These are phyloP conservation scores for Fusarium guadeloupense DNA, from an alignment of 2,329 filamentous ascomycete species.

Conservation along the genomic window DNA sequence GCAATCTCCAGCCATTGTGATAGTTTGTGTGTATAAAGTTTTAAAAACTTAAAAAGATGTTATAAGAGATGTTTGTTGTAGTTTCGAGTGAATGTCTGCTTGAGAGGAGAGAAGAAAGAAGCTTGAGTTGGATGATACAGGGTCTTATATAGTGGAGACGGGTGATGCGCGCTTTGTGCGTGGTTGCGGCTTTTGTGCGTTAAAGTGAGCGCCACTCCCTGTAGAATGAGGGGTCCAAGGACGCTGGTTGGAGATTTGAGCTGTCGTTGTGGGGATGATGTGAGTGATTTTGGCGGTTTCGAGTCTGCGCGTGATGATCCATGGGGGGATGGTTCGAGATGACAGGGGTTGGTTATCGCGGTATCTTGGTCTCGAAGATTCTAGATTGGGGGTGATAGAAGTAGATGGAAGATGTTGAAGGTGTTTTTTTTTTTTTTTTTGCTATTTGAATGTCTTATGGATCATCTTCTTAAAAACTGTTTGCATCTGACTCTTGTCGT, in stretches of 20 bases:
- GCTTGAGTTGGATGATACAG: constrained; percentile 18
- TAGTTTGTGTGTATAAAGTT: constrained; percentile 27
- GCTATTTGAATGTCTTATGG: too few relatives aligned
- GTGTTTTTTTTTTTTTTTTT: too few relatives aligned
- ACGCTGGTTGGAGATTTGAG: constrained; percentile 29
- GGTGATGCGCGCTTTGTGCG: constrained; percentile 30
- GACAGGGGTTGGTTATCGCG: constrained; percentile 16
- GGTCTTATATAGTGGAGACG: constrained; percentile 41
- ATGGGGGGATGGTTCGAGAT: constrained; percentile 18
- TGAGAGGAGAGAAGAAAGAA: constrained; percentile 9
- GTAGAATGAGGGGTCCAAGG: constrained; percentile 23
- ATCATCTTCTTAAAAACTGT: too few relatives aligned
- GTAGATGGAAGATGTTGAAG: too few relatives aligned
- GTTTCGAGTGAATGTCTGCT: constrained; percentile 29
- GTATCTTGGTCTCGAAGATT: constrained; percentile 7
- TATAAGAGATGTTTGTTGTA: constrained; percentile 6
- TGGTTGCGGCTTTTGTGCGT: constrained; percentile 33
- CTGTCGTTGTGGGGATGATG: constrained; percentile 24
- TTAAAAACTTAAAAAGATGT: neutral
- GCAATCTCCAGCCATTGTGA: constrained; percentile 51
- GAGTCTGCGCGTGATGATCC: constrained; percentile 23
- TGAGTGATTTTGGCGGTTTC: constrained; percentile 41
- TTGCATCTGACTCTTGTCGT: too few relatives aligned
- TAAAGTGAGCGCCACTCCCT: constrained; percentile 19
- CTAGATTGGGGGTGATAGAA: neutral